Evolutionary conservation across 768 basidiomycete genomes (phyloP).

Genomic region (Lactifluus subvellereus): DNA sequence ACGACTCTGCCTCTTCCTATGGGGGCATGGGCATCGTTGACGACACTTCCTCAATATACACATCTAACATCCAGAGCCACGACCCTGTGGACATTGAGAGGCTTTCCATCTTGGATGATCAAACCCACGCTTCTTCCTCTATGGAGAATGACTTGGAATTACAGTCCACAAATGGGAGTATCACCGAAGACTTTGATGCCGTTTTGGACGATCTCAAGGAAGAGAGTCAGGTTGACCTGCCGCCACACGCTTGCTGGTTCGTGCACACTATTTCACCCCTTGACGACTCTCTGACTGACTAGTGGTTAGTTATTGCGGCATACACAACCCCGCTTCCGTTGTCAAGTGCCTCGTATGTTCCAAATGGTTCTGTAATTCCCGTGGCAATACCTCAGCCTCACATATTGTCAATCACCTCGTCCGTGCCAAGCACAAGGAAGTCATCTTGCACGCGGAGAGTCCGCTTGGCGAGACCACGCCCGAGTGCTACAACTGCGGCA

Average conservation of each 20-base stretch:
- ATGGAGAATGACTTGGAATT: conserved; percentile 30
- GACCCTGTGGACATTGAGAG: conserved; percentile 54
- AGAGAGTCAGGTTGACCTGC: conserved; percentile 69
- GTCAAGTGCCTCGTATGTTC: conserved; percentile 90
- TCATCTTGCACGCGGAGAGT: conserved; percentile 91
- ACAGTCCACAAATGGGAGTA: conserved; percentile 35
- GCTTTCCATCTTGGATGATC: conserved; percentile 64
- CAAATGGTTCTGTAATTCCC: conserved; percentile 99
- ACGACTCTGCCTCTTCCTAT: conserved; percentile 77
- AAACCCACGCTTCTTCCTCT: conserved; percentile 31
- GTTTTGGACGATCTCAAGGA: conserved; percentile 88
- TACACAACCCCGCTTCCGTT: conserved; percentile 94
- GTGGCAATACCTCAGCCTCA: conserved; percentile 95
- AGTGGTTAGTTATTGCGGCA: conserved; percentile 83
- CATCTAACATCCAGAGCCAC: conserved; percentile 55
- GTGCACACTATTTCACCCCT: conserved; percentile 18
- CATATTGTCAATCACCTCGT: conserved; percentile 99
- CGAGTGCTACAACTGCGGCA: conserved; percentile 98
- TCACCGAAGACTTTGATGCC: conserved; percentile 86
- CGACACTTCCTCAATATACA: conserved; percentile 77
- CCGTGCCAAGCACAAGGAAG: conserved; percentile 98
- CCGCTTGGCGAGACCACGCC: conserved; percentile 96
- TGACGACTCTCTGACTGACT: conserved; percentile 2
- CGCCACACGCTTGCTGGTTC: conserved; percentile 94
- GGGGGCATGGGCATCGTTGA: conserved; percentile 67